Base-by-base conservation (phyloP, 1,284 basidiomycete species). In the Apiotrichum gamsii region DNA sequence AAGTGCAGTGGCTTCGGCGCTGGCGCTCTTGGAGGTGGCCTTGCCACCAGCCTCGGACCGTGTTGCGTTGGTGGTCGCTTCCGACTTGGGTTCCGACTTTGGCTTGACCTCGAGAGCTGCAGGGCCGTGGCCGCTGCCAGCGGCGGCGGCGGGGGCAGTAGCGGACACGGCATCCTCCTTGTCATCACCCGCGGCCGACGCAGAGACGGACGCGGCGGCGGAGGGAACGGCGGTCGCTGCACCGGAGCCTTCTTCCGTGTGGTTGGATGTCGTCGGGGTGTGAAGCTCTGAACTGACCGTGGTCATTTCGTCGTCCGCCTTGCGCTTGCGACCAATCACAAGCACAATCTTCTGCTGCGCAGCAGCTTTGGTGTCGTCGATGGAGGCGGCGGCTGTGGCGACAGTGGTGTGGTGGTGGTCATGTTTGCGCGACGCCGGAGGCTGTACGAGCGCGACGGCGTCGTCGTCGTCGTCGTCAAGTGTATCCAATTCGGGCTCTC, bases 281-380 rank as follows among this genome's bases (percentile, higher is more conserved):
- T 47, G 32, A 21, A 47, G n/a, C 23, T 49, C 47, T 2, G 47
- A 43, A 37, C 37, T 44, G 21, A 39, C 47, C 10, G 41, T 44
- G 3, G 41, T 43, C 19, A 29, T 40, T 10, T 49, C 47, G 14
- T 49, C 47, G 42, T 49, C 47, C n/a, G 42, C 47, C 25, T 49
- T 49, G 41, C 47, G 41, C 13, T 49, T 49, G 37, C 47, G 47
- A 19, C 36, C 41, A 13, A 49, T 35, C 15, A 43, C 42, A 19
- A 49, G 47, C 38, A 43, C 43, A 13, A 49, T 49, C 32, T 39
- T 43, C 19, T 43, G 42, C 11, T 36, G 16, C 32, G 35, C 32
- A 16, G 39, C n/a, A n/a, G n/a, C n/a, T n/a, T n/a, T 40, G 39
- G 19, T 31, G 39, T 18, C 16, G 39, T n/a, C 34, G 14, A 19